Conservation (phyloP, 495 filamentous ascomycete genomes). For the Baudoinia panamericana region DNA sequence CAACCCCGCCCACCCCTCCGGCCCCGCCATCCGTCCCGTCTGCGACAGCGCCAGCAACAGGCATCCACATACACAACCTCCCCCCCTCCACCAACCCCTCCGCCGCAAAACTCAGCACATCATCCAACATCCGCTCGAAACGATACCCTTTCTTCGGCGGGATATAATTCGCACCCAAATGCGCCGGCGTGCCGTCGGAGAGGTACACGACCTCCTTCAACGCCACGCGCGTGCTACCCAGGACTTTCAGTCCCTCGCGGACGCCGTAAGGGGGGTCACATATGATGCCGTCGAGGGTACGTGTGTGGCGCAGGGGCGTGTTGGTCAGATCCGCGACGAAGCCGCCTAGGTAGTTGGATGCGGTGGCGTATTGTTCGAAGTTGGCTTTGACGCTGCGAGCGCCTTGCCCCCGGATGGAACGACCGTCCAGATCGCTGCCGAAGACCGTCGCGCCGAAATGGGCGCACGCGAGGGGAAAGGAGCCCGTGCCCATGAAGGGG, state of each 20-base stretch:
- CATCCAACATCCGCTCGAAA: conserved; percentile 76
- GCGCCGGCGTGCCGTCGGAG: conserved; percentile 55
- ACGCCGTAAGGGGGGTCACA: conserved; percentile 98
- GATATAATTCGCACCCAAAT: conserved; percentile 65
- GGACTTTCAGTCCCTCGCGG: conserved; percentile 74
- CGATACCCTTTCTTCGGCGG: conserved; percentile 85
- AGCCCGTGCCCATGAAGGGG: conserved; percentile 88
- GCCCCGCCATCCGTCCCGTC: conserved; percentile 18
- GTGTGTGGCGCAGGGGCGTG: conserved; percentile 50
- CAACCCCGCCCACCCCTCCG: conserved; percentile 38
- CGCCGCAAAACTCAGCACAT: conserved; percentile 73
- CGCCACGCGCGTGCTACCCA: conserved; percentile 58
- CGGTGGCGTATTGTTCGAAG: conserved; percentile 70
- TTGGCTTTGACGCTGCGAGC: conserved; percentile 52
- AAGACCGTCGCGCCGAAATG: conserved; percentile 73
- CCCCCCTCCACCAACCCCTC: conserved; percentile 69
- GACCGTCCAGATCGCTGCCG: conserved; percentile 86
- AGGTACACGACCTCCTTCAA: conserved; percentile 43
- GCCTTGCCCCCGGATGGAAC: conserved; percentile 63
- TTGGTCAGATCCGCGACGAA: conserved; percentile 87
- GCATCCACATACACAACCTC: conserved; percentile 91
- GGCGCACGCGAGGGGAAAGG: conserved; percentile 72
- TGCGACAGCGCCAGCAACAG: conserved; percentile 66
- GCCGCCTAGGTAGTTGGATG: conserved; percentile 50
- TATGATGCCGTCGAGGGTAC: conserved; percentile 77